phyloP scores from a whole-genome alignment of 2,329 filamentous ascomycete genomes.

The Coleophoma cylindrospora region DNA sequence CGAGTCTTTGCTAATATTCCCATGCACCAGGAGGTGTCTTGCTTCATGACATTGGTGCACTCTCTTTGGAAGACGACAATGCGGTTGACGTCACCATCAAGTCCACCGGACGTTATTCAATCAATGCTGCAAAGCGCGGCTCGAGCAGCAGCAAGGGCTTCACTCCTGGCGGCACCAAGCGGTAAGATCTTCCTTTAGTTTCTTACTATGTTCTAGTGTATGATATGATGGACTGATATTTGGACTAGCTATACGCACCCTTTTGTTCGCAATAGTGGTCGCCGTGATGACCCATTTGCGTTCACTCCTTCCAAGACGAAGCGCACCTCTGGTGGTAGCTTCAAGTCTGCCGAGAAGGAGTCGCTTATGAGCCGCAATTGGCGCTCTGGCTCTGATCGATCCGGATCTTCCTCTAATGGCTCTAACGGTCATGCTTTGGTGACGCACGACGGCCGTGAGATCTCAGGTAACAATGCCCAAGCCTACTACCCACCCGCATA shows the following conservation, averaged over 20 bases:
- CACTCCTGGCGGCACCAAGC: conserved; percentile 6
- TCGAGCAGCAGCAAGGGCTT: conserved; percentile 3
- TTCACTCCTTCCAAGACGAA: conserved; percentile 7
- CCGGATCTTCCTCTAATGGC: too few species aligned
- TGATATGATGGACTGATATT: conserved; percentile 1
- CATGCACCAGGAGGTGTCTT: conserved; percentile 6
- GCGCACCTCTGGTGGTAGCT: conserved; percentile 14
- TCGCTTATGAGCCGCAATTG: conserved; percentile 17
- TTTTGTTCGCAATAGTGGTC: conserved; percentile 19
- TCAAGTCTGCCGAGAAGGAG: conserved; percentile 11
- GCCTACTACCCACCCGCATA: conserved; percentile 39
- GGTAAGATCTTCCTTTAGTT: conserved; percentile 10
- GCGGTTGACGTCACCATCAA: conserved; percentile 7
- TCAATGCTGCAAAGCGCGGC: conserved; percentile 3
- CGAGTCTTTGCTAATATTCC: background rate
- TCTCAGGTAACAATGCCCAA: conserved; percentile 22
- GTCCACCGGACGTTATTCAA: conserved; percentile 10
- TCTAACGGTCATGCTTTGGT: too few species aligned
- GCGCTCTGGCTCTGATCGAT: conserved; percentile 16
- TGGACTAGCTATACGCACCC: conserved; percentile 19
- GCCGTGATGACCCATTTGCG: conserved; percentile 17
- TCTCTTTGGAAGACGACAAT: conserved; percentile 11
- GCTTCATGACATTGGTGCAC: conserved; percentile 4
- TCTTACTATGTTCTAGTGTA: background rate
- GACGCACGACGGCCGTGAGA: background rate